These are phyloP conservation scores for sorghum (Sorghum bicolor) DNA, from an alignment of 176 grass and related monocot genomes.

Conservation along the genomic window DNA sequence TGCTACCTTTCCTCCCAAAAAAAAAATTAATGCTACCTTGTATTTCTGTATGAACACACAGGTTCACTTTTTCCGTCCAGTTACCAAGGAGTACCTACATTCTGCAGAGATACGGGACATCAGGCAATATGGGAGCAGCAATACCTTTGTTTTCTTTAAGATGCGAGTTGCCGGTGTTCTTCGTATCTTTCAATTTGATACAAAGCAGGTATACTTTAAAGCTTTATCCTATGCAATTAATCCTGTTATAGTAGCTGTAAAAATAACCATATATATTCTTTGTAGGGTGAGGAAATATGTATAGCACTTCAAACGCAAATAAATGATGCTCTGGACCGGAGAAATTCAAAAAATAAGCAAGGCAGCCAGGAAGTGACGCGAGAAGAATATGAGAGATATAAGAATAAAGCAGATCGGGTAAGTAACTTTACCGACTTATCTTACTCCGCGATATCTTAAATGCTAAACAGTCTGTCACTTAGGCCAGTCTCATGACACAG, in stretches of 20 bases:
- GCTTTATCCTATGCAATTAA: background rate
- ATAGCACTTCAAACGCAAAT: conserved; percentile 99
- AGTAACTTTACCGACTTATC: no score
- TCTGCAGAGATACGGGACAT: conserved; percentile 97
- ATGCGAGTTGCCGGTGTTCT: conserved; percentile 98
- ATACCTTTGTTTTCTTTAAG: conserved; percentile 98
- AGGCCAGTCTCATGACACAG: no score
- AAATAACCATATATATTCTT: conserved; percentile 9
- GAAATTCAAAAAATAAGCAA: conserved; percentile 98
- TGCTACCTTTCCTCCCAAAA: no score
- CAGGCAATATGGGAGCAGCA: conserved; percentile 99
- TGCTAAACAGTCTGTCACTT: no score
- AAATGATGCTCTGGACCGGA: conserved; percentile 94
- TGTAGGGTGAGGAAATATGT: conserved; percentile 98
- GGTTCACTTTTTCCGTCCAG: conserved; percentile 98
- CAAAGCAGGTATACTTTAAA: conserved; percentile 80
- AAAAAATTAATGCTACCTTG: no score
- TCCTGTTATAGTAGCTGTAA: background rate
- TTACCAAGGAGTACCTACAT: conserved; percentile 95
- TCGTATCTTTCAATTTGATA: conserved; percentile 99
- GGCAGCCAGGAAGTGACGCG: no score
- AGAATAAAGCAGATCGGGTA: no score
- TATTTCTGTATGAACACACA: conserved; percentile 39
- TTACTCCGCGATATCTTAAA: no score
- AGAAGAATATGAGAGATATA: no score